Base-by-base conservation (phyloP, 2,329 filamentous ascomycete genomes). In the Nectriaceae sp. region DNA sequence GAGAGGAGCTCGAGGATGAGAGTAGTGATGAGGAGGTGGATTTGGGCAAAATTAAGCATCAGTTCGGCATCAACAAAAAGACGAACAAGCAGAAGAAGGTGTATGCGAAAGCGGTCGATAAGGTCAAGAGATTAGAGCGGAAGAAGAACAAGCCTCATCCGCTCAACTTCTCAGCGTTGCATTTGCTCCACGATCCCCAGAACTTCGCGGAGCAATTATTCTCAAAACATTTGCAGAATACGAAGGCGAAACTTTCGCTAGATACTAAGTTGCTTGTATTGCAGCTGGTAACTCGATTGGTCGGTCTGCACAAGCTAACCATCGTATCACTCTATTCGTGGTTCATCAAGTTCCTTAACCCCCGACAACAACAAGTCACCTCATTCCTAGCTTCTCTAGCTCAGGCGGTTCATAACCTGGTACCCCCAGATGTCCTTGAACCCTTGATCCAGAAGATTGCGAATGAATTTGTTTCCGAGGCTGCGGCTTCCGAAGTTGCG, bases 381-480 rank as follows among this genome's bases (percentile, higher is more conserved):
- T 91, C 90, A 0, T 96, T 97, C 71, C 76, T 99, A 48, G 94
- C 94, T 11, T 96, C 87, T 11, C 79, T 97, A 47, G 94, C 94
- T 0, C 94, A 97, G 73, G 89, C 89, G 3, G 91, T 90, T 6
- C 94, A 99, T 67, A 88, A 86, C 55, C 79, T 96, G 31, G 92
- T 99, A 0, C 94, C 94, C 0, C 93, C 93, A 0, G 94, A 99
- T 75, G 88, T 86, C 0, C 77, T 99, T 11, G 92, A 97, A 67
- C 93, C 94, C 1, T 74, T 97, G 4, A 77, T 99, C 2, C 87
- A 90, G 67, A 97, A 97, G 74, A 97, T 99, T 61, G 93, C 94
- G 24, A 97, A 97, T 65, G 94, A 99, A 68, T 99, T 99, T 65
- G 93, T 99, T 2, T 96, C 91, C 0, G 94, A 99, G 72, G 94